Evolutionary conservation across 164 flowering plant species (phyloP).

Genomic region (Vitis rupestris): DNA sequence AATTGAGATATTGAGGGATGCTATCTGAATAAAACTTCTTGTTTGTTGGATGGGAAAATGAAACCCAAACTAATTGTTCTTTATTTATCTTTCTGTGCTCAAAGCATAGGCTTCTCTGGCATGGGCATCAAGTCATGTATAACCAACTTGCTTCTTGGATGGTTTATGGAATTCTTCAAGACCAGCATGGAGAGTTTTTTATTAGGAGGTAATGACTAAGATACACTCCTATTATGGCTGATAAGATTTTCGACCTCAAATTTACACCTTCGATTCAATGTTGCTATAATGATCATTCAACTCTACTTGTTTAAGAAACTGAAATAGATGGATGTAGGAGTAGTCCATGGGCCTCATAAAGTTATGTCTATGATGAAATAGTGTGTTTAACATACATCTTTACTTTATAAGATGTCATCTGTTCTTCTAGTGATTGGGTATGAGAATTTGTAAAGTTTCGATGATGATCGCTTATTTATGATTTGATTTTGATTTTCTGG

Average conservation of each 20-base stretch:
- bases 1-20: neutral
- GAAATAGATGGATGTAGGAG: neutral
- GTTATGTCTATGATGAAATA: no score
- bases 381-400: no score
- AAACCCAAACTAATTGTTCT: conserved; percentile 10
- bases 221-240: neutral
- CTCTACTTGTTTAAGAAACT: neutral
- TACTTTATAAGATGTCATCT: no score
- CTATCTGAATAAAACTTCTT: neutral
- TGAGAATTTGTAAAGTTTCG: no score
- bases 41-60: conserved; percentile 2
- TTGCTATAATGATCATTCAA: no score
- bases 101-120: conserved; percentile 94
- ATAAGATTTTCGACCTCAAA: neutral
- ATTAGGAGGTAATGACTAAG: conserved; percentile 67
- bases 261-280: neutral
- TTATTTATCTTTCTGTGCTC: conserved; percentile 15
- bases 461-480: no score
- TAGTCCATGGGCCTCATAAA: no score
- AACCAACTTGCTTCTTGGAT: conserved; percentile 95
- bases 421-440: no score
- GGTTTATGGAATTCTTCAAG: conserved; percentile 98
- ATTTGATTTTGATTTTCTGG: no score
- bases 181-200: conserved; percentile 92
- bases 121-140: conserved; percentile 97